Base-by-base conservation (phyloP, 352 stramenopile species). In the Thalassiosira allenii region DNA sequence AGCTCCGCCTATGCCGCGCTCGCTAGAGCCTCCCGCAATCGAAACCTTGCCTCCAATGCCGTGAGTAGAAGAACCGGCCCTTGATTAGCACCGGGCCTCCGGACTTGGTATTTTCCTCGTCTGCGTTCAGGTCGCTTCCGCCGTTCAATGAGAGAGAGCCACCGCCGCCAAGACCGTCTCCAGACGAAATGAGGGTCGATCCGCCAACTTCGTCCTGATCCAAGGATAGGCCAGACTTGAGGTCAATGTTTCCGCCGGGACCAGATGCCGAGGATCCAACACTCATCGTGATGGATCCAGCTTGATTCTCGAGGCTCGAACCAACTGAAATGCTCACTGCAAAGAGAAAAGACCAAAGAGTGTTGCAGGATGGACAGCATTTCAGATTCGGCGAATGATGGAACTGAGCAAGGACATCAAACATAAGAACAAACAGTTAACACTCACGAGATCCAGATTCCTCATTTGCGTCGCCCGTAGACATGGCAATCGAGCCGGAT, bases 1-100 rank as follows among this genome's bases (percentile, higher is more conserved):
- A 33, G 93, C 73, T 20, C 91, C 92, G 37, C 94, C 93, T 64
- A 89, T 75, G 43, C 90, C 91, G 25, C 87, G 86, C 51, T 94
- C 88, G 57, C 87, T 90, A 41, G 63, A 59, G 37, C 95, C 93
- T 54, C 92, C 91, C 27, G 62, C 37, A 52, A 97, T 51, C 9
- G 63, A 37, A 23, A 97, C 88, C 0, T 83, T 83, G 17, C 95
- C 95, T 56, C 93, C 83, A 40, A 25, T 43, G 17, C 76, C 73
- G 47, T 33, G 23, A 12, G 51, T 56, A 29, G 30, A 25, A 11
- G 22, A 3, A 1, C 75, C 80, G n/a, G 2, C 57, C 69, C 22
- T 40, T 58, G 32, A 84, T 71, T 22, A 44, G 56, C 4, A 86
- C 53, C n/a, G 30, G 41, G 14, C 79, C 70, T 22, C 69, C 64